phyloP scores from a whole-genome alignment of 805 yeast species.

The Priceomyces fermenticarens region DNA sequence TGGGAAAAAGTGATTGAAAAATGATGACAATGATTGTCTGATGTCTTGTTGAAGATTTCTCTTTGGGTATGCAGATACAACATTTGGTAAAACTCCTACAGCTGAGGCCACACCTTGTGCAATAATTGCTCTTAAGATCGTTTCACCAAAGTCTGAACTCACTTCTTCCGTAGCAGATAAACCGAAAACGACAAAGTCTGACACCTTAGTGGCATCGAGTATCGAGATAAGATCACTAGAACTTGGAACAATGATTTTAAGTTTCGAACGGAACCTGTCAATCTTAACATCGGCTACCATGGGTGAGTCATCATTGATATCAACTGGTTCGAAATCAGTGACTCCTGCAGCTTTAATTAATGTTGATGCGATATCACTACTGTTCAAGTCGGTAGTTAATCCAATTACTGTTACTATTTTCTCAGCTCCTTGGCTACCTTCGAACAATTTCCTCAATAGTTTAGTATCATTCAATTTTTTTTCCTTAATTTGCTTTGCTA shows the following conservation, averaged over 20 bases:
- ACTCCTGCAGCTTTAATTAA: conserved; percentile 36
- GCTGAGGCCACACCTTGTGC: conserved; percentile 89
- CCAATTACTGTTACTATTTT: conserved; percentile 80
- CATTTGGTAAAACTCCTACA: conserved; percentile 74
- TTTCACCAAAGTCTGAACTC: conserved; percentile 78
- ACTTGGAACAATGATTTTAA: conserved; percentile 75
- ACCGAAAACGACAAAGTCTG: conserved; percentile 90
- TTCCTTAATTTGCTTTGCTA: conserved; percentile 71
- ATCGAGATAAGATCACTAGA: conserved; percentile 62
- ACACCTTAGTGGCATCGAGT: conserved; percentile 81
- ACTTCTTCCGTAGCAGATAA: conserved; percentile 85
- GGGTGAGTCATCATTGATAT: conserved; percentile 37
- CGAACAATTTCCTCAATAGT: conserved; percentile 67
- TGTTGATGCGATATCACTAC: conserved; percentile 50
- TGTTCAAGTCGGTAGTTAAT: conserved; percentile 66
- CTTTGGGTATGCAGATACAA: conserved; percentile 64
- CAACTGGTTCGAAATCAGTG: no score
- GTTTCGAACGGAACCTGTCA: conserved; percentile 66
- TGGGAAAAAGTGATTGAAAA: conserved; percentile 48
- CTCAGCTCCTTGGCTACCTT: conserved; percentile 76
- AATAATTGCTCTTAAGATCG: conserved; percentile 80
- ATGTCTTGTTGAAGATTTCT: conserved; percentile 71
- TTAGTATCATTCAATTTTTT: conserved; percentile 63
- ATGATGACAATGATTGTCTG: conserved; percentile 41
- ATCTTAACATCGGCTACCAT: conserved; percentile 53